A percentile compares a stretch with the other conserved stretches of the same genome.
Conservation (phyloP, 2,329 filamentous ascomycete species). For the Xylaria sp. region DNA sequence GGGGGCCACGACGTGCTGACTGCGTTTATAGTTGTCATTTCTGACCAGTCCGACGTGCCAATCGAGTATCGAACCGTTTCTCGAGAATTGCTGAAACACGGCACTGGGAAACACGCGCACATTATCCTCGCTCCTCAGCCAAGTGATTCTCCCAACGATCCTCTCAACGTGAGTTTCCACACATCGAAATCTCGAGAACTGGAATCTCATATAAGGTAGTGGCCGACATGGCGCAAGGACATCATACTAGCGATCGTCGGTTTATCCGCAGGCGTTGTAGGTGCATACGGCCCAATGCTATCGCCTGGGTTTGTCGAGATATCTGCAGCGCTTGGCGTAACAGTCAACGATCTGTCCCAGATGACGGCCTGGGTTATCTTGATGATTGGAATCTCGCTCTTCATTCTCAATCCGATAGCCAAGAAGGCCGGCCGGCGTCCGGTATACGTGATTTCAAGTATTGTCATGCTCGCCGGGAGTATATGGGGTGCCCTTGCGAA, state of each 20-base stretch:
- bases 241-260: conserved; percentile 48
- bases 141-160: conserved; percentile 51
- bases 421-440: conserved; percentile 54
- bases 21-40: conserved; percentile 43
- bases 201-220: conserved; percentile 29
- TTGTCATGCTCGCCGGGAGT: conserved; percentile 50
- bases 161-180: conserved; percentile 44
- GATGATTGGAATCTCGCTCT: conserved; percentile 49
- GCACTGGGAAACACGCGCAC: conserved; percentile 38
- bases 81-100: conserved; percentile 44
- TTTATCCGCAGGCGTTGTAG: conserved; percentile 50
- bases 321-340: conserved; percentile 45
- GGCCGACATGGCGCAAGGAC: conserved; percentile 51
- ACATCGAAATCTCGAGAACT: neutral
- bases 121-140: conserved; percentile 49
- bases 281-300: conserved; percentile 55
- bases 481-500: conserved; percentile 51
- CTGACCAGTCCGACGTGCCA: conserved; percentile 50
- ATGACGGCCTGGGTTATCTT: conserved; percentile 53
- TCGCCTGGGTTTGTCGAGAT: conserved; percentile 52
- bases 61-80: conserved; percentile 48
- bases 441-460: conserved; percentile 50
- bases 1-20: conserved; percentile 15
- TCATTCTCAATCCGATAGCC: conserved; percentile 55
- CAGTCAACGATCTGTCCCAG: conserved; percentile 47